Base-by-base conservation (phyloP, 176 grass and related monocot genomes). In the Eragrostis curvula region DNA sequence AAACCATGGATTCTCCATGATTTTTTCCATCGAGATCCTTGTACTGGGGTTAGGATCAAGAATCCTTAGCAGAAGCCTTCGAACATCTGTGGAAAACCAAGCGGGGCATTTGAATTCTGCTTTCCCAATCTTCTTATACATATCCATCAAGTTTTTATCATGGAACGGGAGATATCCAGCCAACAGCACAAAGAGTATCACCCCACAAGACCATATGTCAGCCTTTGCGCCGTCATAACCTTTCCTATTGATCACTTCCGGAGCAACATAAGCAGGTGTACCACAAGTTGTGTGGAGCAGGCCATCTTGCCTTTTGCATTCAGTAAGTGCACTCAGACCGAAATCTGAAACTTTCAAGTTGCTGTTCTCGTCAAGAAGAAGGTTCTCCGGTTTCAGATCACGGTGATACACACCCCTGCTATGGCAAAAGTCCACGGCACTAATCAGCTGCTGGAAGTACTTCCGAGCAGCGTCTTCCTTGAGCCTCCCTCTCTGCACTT, bases 141-240 rank as follows among this genome's bases (percentile, higher is more conserved):
- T 96, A 47, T 89, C 87, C 87, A 99, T 96, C 58, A 99, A 79
- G 82, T 99, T 99, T 5, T 92, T 79, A 48, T 99, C 97, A 29
- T 99, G 97, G 82, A 99, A 99, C 0, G 97, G 97, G 28, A 99
- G 91, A 55, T 83, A 99, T 21, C 97, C 91, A 42, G 97, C 93
- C 70, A 96, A 55, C 47, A 99, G 83, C 36, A 99, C 97, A 75
- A 96, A 99, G 3, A 99, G 83, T 20, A 99, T 92, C 24, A 99
- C 97, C 7, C 97, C 97, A 30, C 97, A 99, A 2, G 97, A 99
- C 97, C 97, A 99, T 44, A 99, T 94, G 63, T 99, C 97, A 4
- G 93, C 91, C 90, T 96, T 99, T 15, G 91, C 93, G 11, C 97
- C 93, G 8, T 96, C 93, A 83, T 99, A 99, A 30, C 93, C 97